A percentile compares a stretch with the other conserved stretches of the same genome.
These are phyloP conservation scores for Myxozyma neotropica DNA, from an alignment of 805 yeast genomes.

Conservation along the genomic window DNA sequence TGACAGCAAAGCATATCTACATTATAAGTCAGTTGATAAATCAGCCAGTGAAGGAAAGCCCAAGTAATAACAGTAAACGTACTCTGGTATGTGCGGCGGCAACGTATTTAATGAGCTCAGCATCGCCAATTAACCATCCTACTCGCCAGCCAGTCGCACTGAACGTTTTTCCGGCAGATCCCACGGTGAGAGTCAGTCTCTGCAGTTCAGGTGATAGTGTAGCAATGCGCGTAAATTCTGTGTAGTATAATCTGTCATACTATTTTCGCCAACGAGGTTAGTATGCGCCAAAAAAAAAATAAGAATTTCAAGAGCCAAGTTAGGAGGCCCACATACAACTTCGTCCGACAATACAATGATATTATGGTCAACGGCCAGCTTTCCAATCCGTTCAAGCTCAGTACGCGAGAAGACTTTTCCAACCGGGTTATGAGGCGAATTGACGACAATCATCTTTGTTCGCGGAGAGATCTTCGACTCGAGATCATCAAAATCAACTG, in stretches of 20 bases:
- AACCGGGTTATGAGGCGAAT: conserved; percentile 95
- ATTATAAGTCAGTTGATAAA: not conserved
- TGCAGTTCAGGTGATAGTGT: conserved; percentile 77
- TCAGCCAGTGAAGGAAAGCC: not conserved
- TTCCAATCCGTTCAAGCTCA: conserved; percentile 76
- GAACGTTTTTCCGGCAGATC: conserved; percentile 96
- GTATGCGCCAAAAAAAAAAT: no score
- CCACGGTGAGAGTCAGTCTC: conserved; percentile 81
- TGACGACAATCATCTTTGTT: conserved; percentile 84
- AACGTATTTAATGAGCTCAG: conserved; percentile 78
- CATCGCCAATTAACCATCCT: conserved; percentile 91
- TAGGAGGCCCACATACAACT: conserved; percentile 49
- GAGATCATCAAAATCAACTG: conserved; percentile 74
- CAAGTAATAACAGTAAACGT: not conserved
- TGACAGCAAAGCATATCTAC: conserved; percentile 79
- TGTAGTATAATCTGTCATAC: conserved; percentile 84
- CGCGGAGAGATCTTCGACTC: conserved; percentile 68
- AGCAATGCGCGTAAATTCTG: conserved; percentile 80
- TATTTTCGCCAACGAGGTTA: no score
- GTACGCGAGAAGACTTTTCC: conserved; percentile 81
- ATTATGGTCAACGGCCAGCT: conserved; percentile 82
- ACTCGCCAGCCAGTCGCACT: conserved; percentile 99
- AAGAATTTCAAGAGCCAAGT: no score
- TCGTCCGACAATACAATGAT: conserved; percentile 86
- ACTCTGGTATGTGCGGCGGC: conserved; percentile 85